These are phyloP conservation scores for Epicoccum nigrum DNA, from an alignment of 2,329 filamentous ascomycete species.

Conservation along the genomic window DNA sequence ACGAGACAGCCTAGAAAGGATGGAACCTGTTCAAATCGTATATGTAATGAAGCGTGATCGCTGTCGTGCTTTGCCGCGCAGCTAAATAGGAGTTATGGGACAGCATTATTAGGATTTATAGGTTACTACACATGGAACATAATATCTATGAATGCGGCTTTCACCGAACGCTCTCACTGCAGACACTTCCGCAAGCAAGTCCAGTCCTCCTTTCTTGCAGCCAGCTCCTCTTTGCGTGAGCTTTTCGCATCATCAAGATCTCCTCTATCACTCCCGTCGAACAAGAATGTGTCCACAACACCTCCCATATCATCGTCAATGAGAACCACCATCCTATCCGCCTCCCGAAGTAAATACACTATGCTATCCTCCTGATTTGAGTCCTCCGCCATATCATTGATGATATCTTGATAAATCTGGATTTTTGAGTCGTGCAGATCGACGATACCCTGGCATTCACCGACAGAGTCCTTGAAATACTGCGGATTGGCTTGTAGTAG, in stretches of 20 bases:
- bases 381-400: background rate
- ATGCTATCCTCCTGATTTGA: background rate
- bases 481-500: background rate
- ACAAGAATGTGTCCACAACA: background rate
- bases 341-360: background rate
- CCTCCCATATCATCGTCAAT: background rate
- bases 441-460: background rate
- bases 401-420: background rate
- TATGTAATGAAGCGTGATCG: slow-evolving; percentile 1
- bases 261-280: background rate
- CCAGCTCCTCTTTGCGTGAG: background rate
- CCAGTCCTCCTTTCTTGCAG: background rate
- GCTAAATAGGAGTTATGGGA: slow-evolving; percentile 12
- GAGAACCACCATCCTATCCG: slow-evolving; percentile 4
- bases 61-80: slow-evolving; percentile 6
- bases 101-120: background rate
- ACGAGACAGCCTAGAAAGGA: background rate
- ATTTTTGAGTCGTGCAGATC: background rate
- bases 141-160: background rate
- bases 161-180: background rate
- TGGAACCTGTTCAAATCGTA: background rate
- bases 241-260: background rate
- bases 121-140: background rate
- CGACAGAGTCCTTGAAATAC: background rate
- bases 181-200: background rate